phyloP scores from a whole-genome alignment of 164 flowering plant species.

The Malania oleifera region DNA sequence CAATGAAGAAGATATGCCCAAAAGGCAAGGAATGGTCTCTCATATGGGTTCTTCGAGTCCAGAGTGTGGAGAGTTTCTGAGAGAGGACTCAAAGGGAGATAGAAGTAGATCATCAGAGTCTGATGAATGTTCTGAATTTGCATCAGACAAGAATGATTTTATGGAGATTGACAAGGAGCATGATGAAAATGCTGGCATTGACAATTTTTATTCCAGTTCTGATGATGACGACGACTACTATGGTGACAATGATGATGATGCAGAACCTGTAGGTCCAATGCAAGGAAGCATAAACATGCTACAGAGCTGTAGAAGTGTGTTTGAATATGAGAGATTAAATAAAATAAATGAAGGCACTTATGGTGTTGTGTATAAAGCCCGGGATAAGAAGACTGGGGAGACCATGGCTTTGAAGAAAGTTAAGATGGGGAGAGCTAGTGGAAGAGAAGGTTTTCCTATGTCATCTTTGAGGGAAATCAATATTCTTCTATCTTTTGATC shows the following conservation, averaged over 20 bases:
- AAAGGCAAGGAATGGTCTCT: constrained; percentile 8
- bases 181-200: constrained; percentile 4
- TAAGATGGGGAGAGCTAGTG: constrained; percentile 42
- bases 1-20: constrained; percentile 13
- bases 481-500: constrained; percentile 51
- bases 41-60: constrained; percentile 16
- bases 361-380: constrained; percentile 70
- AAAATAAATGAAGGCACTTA: constrained; percentile 75
- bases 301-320: constrained; percentile 53
- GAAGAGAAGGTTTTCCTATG: constrained; percentile 64
- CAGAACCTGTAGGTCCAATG: constrained; percentile 3
- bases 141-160: constrained; percentile 15
- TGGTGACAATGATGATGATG: not conserved
- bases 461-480: constrained; percentile 74
- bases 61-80: constrained; percentile 35
- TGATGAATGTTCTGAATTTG: constrained; percentile 20
- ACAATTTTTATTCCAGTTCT: constrained; percentile 11
- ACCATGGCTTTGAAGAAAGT: constrained; percentile 78
- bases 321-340: constrained; percentile 57
- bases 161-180: constrained; percentile 24
- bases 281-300: constrained; percentile 43
- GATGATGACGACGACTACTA: too few relatives aligned
- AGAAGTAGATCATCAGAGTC: constrained; percentile 19
- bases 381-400: constrained; percentile 56
- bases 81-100: constrained; percentile 25